These are phyloP conservation scores for Aspergillus bridgeri DNA, from an alignment of 495 filamentous ascomycete species.

Conservation along the genomic window DNA sequence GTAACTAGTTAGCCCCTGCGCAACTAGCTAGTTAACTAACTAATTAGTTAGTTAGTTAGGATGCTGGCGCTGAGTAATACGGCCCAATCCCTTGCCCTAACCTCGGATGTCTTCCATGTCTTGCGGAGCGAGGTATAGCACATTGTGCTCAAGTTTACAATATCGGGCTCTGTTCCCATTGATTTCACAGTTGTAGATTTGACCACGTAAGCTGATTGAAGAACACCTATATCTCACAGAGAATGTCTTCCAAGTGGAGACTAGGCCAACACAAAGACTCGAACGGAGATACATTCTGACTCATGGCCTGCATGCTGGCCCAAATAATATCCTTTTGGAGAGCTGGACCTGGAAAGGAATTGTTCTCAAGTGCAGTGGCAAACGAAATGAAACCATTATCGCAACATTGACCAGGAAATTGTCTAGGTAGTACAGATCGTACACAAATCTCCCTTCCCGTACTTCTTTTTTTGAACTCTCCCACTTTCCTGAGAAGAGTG, in stretches of 20 bases:
- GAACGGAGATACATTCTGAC: conserved; percentile 18
- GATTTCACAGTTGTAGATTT: not conserved
- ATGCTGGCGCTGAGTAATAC: not conserved
- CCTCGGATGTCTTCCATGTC: too few relatives aligned
- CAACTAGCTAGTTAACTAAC: too few relatives aligned
- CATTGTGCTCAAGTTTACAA: too few relatives aligned
- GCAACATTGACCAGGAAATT: not conserved
- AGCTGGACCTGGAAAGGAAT: conserved; percentile 13
- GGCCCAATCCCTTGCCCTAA: not conserved
- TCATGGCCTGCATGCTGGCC: conserved; percentile 13
- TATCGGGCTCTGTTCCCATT: not conserved
- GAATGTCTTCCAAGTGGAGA: conserved; percentile 20
- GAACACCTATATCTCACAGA: conserved; percentile 17
- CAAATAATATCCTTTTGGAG: conserved; percentile 13
- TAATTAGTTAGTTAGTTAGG: too few relatives aligned
- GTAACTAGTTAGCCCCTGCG: too few relatives aligned
- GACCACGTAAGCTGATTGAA: not conserved
- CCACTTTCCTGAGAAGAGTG: not conserved
- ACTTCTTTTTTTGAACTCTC: conserved; percentile 25
- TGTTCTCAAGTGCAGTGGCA: not conserved
- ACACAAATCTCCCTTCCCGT: conserved; percentile 35
- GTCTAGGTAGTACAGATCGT: not conserved
- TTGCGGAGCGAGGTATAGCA: too few relatives aligned
- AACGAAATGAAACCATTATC: not conserved
- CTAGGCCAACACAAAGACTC: conserved; percentile 26